These are phyloP conservation scores for Helicostylum pulchrum DNA, from an alignment of 192 early-diverging fungal genomes.

Conservation along the genomic window DNA sequence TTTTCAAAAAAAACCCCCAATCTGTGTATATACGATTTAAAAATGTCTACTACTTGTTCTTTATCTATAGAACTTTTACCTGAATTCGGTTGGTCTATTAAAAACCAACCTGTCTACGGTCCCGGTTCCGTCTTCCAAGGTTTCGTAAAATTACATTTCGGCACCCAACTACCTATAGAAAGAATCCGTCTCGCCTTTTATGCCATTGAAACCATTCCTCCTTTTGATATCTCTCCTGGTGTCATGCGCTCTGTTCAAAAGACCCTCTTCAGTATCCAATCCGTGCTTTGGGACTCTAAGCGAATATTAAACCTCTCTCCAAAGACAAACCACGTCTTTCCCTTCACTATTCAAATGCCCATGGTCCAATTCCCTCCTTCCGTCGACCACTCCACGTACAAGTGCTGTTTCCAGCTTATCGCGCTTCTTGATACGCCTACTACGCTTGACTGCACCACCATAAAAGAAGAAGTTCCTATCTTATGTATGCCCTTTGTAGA, in stretches of 20 bases:
- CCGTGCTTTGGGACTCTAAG: not conserved
- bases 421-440: constrained; percentile 6
- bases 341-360: constrained; percentile 22
- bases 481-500: constrained; percentile 16
- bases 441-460: not conserved
- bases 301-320: not conserved
- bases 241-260: not conserved
- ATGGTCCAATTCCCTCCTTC: constrained; percentile 29
- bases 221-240: constrained; percentile 5
- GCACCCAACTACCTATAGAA: not conserved
- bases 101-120: constrained; percentile 17
- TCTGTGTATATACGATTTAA: too few relatives aligned
- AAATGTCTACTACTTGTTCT: too few relatives aligned
- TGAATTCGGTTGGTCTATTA: constrained; percentile 9
- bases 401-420: constrained; percentile 7
- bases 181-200: constrained; percentile 3
- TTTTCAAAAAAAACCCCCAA: too few relatives aligned
- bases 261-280: constrained; percentile 10
- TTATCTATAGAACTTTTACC: constrained; percentile 12
- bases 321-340: constrained; percentile 11
- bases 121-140: constrained; percentile 23
- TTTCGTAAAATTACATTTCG: constrained; percentile 6
- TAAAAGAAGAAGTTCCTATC: constrained; percentile 8
- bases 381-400: not conserved
- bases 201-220: constrained; percentile 1